Conservation (phyloP, 163 green algal species). For the Picocystis sp. region DNA sequence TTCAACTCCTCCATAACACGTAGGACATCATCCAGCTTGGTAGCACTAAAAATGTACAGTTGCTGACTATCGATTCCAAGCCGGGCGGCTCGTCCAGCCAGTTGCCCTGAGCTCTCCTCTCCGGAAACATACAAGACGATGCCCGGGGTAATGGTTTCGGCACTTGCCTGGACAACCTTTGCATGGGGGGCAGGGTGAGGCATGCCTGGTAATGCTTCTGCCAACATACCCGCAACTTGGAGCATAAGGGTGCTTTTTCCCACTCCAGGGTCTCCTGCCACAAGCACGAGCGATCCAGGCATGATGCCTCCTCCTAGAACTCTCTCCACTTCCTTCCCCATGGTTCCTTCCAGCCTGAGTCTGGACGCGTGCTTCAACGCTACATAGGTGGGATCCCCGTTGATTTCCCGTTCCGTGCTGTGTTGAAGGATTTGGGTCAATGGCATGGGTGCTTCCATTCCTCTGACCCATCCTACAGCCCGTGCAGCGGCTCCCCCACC, state of each 20-base stretch:
- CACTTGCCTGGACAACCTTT: constrained; percentile 1
- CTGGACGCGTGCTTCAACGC: background rate
- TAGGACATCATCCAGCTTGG: constrained; percentile 13
- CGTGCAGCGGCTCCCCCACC: background rate
- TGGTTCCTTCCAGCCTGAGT: constrained; percentile 21
- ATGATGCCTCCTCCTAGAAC: constrained; percentile 86
- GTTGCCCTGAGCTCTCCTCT: constrained; percentile 63
- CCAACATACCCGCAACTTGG: constrained; percentile 43
- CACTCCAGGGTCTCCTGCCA: constrained; percentile 83
- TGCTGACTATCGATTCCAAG: background rate
- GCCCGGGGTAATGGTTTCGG: background rate
- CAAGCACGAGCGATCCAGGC: constrained; percentile 62
- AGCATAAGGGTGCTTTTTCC: constrained; percentile 90
- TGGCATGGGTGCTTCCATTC: background rate
- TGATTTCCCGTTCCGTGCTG: background rate
- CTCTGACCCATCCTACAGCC: background rate
- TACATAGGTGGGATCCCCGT: background rate
- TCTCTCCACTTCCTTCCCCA: constrained; percentile 40
- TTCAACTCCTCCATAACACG: constrained; percentile 13
- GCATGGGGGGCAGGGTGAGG: constrained; percentile 1
- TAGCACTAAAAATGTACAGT: background rate
- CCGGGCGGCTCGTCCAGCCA: constrained; percentile 6
- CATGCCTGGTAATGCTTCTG: constrained; percentile 11
- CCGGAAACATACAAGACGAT: constrained; percentile 64
- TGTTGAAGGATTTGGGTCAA: background rate